These are phyloP conservation scores for Trichoderma sp. DNA, from an alignment of 2,329 filamentous ascomycete species.

Conservation along the genomic window DNA sequence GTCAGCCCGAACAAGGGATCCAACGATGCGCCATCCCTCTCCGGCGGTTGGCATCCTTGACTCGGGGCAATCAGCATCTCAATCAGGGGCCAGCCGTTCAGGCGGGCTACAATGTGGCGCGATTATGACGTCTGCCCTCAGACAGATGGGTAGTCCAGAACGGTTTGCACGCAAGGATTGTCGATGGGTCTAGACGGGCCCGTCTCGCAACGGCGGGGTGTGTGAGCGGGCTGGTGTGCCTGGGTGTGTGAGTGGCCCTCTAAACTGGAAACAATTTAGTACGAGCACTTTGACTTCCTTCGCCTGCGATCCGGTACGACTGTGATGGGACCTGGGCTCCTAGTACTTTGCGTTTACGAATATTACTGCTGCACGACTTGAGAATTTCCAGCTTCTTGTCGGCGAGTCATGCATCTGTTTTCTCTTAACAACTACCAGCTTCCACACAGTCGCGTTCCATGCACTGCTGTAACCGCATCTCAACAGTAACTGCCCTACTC, in stretches of 20 bases:
- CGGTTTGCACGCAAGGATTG: not conserved
- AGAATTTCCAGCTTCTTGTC: not conserved
- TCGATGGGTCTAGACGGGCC: not conserved
- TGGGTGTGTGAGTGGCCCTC: not conserved
- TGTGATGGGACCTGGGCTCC: not conserved
- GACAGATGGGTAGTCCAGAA: not conserved
- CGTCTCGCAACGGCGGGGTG: not conserved
- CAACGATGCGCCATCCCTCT: not conserved
- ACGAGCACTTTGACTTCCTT: not conserved
- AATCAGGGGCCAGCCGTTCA: not conserved
- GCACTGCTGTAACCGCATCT: not conserved
- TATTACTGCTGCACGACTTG: not conserved
- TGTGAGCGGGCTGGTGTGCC: not conserved
- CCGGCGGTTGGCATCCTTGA: not conserved
- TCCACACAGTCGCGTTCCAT: not conserved
- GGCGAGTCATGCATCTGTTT: not conserved
- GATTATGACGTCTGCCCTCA: not conserved
- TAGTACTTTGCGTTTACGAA: not conserved
- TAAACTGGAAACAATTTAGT: not conserved
- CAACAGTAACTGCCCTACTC: not conserved
- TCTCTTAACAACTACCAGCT: not conserved
- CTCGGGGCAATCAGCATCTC: not conserved
- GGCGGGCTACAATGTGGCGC: constrained; percentile 1
- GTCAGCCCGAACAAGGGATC: not conserved
- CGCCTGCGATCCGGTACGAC: not conserved